These are phyloP conservation scores for Torulaspora pretoriensis DNA, from an alignment of 1,139 yeast genomes.

Conservation along the genomic window DNA sequence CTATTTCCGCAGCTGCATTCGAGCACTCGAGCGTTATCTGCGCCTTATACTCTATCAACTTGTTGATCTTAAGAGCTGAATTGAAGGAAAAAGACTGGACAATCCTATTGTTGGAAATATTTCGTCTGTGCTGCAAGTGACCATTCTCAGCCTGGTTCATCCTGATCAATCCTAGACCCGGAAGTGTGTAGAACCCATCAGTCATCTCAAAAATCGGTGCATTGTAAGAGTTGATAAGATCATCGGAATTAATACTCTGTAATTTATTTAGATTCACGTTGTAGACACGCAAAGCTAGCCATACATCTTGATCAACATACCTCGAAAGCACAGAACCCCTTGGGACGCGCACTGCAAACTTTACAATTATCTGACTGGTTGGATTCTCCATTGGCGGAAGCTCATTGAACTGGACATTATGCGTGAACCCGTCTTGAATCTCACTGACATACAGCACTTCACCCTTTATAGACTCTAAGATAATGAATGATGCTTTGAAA, in stretches of 20 bases:
- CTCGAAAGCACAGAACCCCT: conserved; percentile 6
- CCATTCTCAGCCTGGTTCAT: not conserved
- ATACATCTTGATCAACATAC: conserved; percentile 12
- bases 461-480: conserved; percentile 23
- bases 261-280: conserved; percentile 21
- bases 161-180: conserved; percentile 2
- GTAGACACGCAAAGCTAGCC: conserved; percentile 21
- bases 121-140: conserved; percentile 1
- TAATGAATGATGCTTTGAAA: conserved; percentile 23
- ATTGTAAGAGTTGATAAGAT: conserved; percentile 12
- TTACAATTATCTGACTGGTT: conserved; percentile 19
- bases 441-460: conserved; percentile 30
- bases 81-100: conserved; percentile 27
- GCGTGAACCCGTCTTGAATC: conserved; percentile 19
- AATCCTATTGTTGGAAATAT: conserved; percentile 3
- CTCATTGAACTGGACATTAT: conserved; percentile 27
- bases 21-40: conserved; percentile 25
- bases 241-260: conserved; percentile 15
- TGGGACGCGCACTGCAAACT: conserved; percentile 25
- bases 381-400: conserved; percentile 20
- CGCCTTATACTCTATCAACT: conserved; percentile 26
- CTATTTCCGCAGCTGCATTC: conserved; percentile 18
- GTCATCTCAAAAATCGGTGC: conserved; percentile 19
- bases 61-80: conserved; percentile 28
- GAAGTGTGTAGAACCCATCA: conserved; percentile 25